These are phyloP conservation scores for Calamus simplicifolius DNA, from an alignment of 176 grass and related monocot genomes.

Conservation along the genomic window DNA sequence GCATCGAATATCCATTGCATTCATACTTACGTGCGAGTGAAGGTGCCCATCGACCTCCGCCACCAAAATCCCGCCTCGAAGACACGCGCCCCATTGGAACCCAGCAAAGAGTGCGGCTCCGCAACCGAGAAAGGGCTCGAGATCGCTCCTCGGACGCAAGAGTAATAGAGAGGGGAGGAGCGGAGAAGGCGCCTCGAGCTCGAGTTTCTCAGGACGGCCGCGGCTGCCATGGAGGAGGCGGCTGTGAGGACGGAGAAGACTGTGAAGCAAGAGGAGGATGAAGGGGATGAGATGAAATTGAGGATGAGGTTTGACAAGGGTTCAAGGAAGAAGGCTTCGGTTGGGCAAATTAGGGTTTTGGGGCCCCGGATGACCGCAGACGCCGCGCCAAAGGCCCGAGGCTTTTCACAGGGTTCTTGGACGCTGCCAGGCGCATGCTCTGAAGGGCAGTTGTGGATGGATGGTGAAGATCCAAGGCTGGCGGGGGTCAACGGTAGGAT, in stretches of 20 bases:
- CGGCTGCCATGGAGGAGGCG: conserved; percentile 40
- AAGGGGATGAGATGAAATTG: background rate
- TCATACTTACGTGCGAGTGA: conserved; percentile 74
- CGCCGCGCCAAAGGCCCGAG: no score
- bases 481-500: no score
- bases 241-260: conserved; percentile 8
- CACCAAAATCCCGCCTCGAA: conserved; percentile 21
- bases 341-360: no score
- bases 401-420: no score
- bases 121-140: conserved; percentile 13
- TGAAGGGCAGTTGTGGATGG: no score
- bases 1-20: background rate
- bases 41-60: conserved; percentile 91
- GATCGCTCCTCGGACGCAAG: conserved; percentile 27
- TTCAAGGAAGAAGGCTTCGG: no score
- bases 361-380: no score
- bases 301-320: no score
- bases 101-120: conserved; percentile 11
- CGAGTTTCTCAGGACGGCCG: conserved; percentile 33
- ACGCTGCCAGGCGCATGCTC: no score
- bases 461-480: no score
- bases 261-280: background rate
- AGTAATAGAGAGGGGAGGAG: conserved; percentile 14
- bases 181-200: conserved; percentile 27
- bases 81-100: background rate